Percentiles rank a stretch among this genome's conserved stretches.
Evolutionary conservation across 140 eudicot species (phyloP).

Genomic region (Bidens hawaiensis): DNA sequence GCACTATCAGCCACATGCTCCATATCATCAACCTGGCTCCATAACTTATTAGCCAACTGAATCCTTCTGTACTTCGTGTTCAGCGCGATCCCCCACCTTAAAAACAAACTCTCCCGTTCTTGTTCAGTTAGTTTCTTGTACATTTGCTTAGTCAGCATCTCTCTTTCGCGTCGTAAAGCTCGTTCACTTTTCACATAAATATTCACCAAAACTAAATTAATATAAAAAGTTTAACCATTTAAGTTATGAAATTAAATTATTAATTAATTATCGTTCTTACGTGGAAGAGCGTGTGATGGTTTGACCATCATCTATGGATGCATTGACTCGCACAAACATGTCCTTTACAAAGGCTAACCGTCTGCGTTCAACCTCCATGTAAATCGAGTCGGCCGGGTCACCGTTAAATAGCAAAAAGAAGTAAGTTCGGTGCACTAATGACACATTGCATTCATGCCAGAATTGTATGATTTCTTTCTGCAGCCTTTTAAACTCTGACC

Average conservation of each 20-base stretch:
- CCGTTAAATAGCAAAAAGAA: constrained; percentile 80
- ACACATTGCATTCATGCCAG: constrained; percentile 79
- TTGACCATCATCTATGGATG: constrained; percentile 50
- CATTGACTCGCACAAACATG: constrained; percentile 50
- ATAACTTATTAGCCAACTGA: constrained; percentile 67
- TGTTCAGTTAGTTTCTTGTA: constrained; percentile 57
- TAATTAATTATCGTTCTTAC: constrained; percentile 26
- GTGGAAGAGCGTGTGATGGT: constrained; percentile 62
- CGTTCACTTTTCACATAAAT: constrained; percentile 45
- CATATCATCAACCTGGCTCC: constrained; percentile 60
- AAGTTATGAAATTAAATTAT: not conserved
- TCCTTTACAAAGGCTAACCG: constrained; percentile 67
- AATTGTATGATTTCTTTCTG: constrained; percentile 69
- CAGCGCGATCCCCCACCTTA: constrained; percentile 70
- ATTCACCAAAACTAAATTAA: constrained; percentile 5
- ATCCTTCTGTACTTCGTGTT: constrained; percentile 63
- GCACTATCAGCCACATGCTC: constrained; percentile 85
- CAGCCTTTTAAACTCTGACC: constrained; percentile 60
- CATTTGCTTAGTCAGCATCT: constrained; percentile 75
- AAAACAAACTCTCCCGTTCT: constrained; percentile 63
- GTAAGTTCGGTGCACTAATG: constrained; percentile 80
- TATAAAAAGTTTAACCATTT: not conserved
- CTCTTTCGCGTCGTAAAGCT: constrained; percentile 67
- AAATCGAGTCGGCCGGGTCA: constrained; percentile 75
- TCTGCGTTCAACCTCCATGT: constrained; percentile 84